Evolutionary conservation across 2,329 filamentous ascomycete species (phyloP).

Genomic region (Akanthomyces muscarius): DNA sequence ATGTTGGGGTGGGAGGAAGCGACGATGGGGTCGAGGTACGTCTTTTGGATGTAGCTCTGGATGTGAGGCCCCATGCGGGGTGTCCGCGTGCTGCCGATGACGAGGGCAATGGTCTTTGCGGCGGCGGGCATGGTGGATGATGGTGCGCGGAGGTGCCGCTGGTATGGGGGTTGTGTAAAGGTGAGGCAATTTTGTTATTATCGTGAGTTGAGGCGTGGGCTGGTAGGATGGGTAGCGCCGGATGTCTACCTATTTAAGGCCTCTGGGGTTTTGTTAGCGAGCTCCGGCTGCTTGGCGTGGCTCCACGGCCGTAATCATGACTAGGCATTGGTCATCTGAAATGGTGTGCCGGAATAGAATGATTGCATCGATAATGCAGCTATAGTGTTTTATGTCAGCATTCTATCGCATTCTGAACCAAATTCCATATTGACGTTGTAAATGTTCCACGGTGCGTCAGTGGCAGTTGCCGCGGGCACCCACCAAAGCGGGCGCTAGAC

Average conservation of each 20-base stretch:
- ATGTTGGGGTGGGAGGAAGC: conserved; percentile 20
- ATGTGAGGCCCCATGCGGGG: conserved; percentile 30
- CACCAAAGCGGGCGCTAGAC: background rate
- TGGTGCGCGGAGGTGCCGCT: too few relatives aligned
- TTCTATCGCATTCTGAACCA: too few relatives aligned
- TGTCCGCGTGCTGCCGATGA: conserved; percentile 33
- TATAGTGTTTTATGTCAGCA: too few relatives aligned
- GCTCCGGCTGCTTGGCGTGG: background rate
- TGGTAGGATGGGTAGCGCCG: background rate
- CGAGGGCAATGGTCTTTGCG: conserved; percentile 29
- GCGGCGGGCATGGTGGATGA: conserved; percentile 2
- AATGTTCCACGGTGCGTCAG: background rate
- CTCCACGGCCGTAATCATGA: background rate
- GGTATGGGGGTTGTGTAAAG: too few relatives aligned
- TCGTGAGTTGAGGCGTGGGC: background rate
- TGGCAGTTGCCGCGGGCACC: background rate
- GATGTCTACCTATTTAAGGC: background rate
- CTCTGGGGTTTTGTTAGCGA: background rate
- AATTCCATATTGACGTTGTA: background rate
- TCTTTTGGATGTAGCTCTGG: conserved; percentile 28
- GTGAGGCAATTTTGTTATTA: background rate
- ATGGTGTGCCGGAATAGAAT: background rate
- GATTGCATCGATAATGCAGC: background rate
- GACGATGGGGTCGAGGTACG: conserved; percentile 25
- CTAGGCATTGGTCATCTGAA: background rate